Conservation (phyloP, 2,329 filamentous ascomycete genomes). For the Conoideocrella luteorostrata region DNA sequence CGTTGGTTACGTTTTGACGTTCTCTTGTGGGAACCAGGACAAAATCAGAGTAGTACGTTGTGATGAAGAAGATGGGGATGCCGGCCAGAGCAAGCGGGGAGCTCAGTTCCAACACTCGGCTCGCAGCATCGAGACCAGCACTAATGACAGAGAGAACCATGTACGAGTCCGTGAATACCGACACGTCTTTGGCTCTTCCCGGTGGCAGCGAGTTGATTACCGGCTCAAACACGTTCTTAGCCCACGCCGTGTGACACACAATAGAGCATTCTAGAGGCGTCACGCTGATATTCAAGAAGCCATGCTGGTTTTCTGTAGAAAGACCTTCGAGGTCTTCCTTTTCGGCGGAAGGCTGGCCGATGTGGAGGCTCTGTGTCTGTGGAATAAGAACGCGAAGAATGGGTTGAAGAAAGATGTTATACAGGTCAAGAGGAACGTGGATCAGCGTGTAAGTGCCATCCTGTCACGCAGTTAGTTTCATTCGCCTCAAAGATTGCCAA, state of each 20-base stretch:
- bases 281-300: slow-evolving; percentile 88
- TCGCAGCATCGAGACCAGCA: slow-evolving; percentile 83
- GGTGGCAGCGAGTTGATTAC: slow-evolving; percentile 57
- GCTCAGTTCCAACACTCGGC: slow-evolving; percentile 85
- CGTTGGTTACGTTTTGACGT: slow-evolving; percentile 66
- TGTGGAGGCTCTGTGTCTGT: slow-evolving; percentile 38
- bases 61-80: slow-evolving; percentile 97
- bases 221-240: slow-evolving; percentile 68
- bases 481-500: too few relatives aligned
- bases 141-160: slow-evolving; percentile 85
- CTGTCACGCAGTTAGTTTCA: slow-evolving; percentile 37
- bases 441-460: slow-evolving; percentile 82
- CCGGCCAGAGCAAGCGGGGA: slow-evolving; percentile 85
- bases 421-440: slow-evolving; percentile 77
- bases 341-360: slow-evolving; percentile 25
- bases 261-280: slow-evolving; percentile 90
- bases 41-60: slow-evolving; percentile 96
- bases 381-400: slow-evolving; percentile 82
- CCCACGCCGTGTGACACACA: slow-evolving; percentile 74
- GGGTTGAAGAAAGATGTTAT: slow-evolving; percentile 74
- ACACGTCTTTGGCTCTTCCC: slow-evolving; percentile 48
- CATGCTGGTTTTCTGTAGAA: slow-evolving; percentile 52
- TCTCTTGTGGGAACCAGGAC: slow-evolving; percentile 80
- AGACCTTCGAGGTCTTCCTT: slow-evolving; percentile 38
- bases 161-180: slow-evolving; percentile 77